Conservation (phyloP, 495 filamentous ascomycete genomes). For the Ascodesmis nigricans region DNA sequence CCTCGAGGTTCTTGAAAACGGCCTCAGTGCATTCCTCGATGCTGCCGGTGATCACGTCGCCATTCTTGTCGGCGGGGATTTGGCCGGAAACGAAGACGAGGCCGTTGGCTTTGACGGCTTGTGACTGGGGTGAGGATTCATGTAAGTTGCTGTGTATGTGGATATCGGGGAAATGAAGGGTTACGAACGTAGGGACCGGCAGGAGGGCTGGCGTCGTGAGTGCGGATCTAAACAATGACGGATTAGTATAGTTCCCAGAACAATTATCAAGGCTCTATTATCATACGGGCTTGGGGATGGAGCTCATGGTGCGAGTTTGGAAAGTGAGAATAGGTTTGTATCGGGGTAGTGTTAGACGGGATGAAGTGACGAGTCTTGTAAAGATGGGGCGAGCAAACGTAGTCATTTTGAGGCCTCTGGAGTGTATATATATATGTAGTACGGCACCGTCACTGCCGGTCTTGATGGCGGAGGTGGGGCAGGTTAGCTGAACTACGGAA, state of each 20-base stretch:
- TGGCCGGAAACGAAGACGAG: constrained; percentile 85
- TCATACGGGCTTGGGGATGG: constrained; percentile 7
- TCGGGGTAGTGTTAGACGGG: too few relatives aligned
- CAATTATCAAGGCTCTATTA: not conserved
- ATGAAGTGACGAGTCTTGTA: too few relatives aligned
- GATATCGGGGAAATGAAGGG: not conserved
- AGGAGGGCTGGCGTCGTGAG: constrained; percentile 18
- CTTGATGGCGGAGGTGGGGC: too few relatives aligned
- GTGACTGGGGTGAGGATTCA: constrained; percentile 35
- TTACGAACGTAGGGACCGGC: constrained; percentile 19
- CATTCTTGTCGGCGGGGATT: constrained; percentile 57
- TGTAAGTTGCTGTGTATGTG: not conserved
- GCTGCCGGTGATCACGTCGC: constrained; percentile 50
- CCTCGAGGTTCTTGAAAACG: constrained; percentile 36
- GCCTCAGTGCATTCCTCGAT: constrained; percentile 36
- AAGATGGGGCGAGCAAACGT: too few relatives aligned
- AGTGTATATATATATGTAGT: too few relatives aligned
- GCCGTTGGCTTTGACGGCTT: constrained; percentile 64
- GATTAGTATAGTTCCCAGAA: not conserved
- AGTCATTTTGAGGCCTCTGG: too few relatives aligned
- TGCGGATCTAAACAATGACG: constrained; percentile 10
- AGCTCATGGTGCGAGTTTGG: constrained; percentile 1
- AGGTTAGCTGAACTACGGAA: too few relatives aligned
- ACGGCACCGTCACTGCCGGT: too few relatives aligned
- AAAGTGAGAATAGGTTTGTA: too few relatives aligned